Evolutionary conservation across 2,329 filamentous ascomycete species (phyloP).

Genomic region (Claviceps monticola): DNA sequence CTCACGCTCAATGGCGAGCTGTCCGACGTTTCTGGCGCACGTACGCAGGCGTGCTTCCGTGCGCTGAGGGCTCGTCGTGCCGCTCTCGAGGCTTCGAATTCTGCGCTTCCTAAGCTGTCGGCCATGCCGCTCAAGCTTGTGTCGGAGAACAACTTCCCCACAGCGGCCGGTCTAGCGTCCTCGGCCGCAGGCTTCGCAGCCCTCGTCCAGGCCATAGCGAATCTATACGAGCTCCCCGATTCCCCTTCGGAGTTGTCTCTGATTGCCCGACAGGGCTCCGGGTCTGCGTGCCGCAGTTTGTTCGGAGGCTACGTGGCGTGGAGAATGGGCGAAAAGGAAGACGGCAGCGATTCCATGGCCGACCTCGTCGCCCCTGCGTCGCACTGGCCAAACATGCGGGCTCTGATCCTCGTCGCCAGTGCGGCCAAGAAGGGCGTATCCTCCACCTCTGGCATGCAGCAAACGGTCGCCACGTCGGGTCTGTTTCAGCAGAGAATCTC

Average conservation of each 20-base stretch:
- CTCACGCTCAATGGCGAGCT: conserved; percentile 72
- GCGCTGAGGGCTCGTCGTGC: conserved; percentile 68
- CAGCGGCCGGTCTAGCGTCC: conserved; percentile 74
- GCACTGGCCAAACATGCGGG: conserved; percentile 94
- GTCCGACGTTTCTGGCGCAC: conserved; percentile 74
- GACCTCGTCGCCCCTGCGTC: conserved; percentile 76
- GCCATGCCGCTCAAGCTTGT: conserved; percentile 68
- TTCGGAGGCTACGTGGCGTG: conserved; percentile 96
- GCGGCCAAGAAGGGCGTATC: conserved; percentile 93
- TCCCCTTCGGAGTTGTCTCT: conserved; percentile 71
- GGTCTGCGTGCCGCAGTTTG: conserved; percentile 82
- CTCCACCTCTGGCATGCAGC: conserved; percentile 91
- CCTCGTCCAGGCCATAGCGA: conserved; percentile 71
- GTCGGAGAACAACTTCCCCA: conserved; percentile 98
- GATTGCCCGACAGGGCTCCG: conserved; percentile 86
- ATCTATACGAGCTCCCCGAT: conserved; percentile 77
- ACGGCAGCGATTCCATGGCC: conserved; percentile 78
- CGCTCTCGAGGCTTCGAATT: conserved; percentile 56
- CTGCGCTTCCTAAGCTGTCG: conserved; percentile 71
- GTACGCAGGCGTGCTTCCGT: conserved; percentile 89
- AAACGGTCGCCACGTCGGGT: conserved; percentile 82
- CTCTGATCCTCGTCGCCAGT: conserved; percentile 78
- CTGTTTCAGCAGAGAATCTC: conserved; percentile 68
- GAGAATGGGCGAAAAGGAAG: conserved; percentile 61
- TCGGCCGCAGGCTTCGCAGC: conserved; percentile 58